These are phyloP conservation scores for Colletotrichum tamarilloi DNA, from an alignment of 2,329 filamentous ascomycete species.

Conservation along the genomic window DNA sequence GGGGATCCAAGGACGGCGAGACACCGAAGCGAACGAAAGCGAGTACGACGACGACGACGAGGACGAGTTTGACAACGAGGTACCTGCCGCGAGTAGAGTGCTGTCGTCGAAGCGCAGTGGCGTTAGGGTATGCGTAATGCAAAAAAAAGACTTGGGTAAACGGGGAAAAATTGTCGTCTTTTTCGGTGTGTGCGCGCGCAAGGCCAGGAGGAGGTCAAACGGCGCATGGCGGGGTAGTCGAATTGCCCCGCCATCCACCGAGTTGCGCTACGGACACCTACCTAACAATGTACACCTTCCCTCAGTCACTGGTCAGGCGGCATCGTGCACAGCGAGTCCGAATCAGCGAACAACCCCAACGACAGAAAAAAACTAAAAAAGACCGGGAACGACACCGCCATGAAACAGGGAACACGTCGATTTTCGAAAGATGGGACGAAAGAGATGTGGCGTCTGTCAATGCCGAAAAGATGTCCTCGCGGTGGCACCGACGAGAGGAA, in stretches of 20 bases:
- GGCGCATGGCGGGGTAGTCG: constrained; percentile 7
- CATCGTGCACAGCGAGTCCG: neutral
- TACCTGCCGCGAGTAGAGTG: neutral
- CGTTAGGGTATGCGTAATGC: neutral
- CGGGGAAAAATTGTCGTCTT: neutral
- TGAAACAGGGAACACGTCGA: neutral
- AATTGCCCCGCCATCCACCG: neutral
- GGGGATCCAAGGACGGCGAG: neutral
- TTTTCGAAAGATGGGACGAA: neutral
- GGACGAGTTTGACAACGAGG: neutral
- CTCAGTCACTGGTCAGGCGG: neutral
- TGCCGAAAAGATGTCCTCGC: neutral
- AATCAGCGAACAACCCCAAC: neutral
- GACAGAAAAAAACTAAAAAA: no score
- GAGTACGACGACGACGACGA: constrained; percentile 14
- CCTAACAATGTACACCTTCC: no score
- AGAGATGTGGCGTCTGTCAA: neutral
- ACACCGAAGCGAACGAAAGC: neutral
- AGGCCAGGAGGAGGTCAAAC: neutral
- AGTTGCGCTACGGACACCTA: no score
- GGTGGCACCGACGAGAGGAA: neutral
- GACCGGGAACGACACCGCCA: neutral
- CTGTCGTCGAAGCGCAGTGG: neutral
- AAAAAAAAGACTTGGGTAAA: neutral
- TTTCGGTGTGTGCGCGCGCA: neutral